A percentile compares a stretch with the other conserved stretches of the same genome.
Evolutionary conservation across 306 rosid genomes (phyloP).

Genomic region (Parietaria judaica): DNA sequence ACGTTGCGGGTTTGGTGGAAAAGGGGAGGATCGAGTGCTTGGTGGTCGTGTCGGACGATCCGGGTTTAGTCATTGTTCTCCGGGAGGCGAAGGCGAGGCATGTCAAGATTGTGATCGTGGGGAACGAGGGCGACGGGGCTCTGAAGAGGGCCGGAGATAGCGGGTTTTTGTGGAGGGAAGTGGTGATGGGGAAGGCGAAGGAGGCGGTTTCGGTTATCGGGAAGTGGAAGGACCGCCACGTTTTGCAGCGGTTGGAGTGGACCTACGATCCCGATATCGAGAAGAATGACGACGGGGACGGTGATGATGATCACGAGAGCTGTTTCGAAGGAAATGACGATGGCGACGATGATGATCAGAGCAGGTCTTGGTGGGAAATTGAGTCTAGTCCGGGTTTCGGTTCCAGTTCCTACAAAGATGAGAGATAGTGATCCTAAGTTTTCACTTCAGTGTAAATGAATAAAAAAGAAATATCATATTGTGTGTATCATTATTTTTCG

Average conservation of each 20-base stretch:
- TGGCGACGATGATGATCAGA: slow-evolving; percentile 16
- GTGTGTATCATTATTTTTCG: too few relatives aligned
- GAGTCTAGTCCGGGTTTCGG: slow-evolving; percentile 18
- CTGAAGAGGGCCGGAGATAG: slow-evolving; percentile 71
- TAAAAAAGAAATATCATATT: too few relatives aligned
- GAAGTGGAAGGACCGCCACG: slow-evolving; percentile 77
- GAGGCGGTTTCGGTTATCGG: slow-evolving; percentile 55
- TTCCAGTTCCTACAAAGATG: too few relatives aligned
- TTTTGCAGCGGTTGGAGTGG: slow-evolving; percentile 76
- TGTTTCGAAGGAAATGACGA: slow-evolving; percentile 27
- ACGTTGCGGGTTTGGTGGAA: slow-evolving; percentile 70
- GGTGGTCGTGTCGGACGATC: slow-evolving; percentile 80
- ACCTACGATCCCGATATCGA: slow-evolving; percentile 49
- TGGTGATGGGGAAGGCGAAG: slow-evolving; percentile 69
- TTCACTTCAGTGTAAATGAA: slow-evolving; percentile 14
- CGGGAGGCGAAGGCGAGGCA: slow-evolving; percentile 69
- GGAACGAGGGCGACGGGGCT: slow-evolving; percentile 53
- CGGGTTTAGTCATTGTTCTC: slow-evolving; percentile 49
- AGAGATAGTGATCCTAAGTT: slow-evolving; percentile 7
- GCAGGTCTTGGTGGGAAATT: slow-evolving; percentile 64
- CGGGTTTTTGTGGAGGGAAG: slow-evolving; percentile 73
- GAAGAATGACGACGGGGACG: slow-evolving; percentile 19
- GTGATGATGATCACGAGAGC: slow-evolving; percentile 34
- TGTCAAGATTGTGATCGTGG: slow-evolving; percentile 63
- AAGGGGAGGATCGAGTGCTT: slow-evolving; percentile 49